Conservation (phyloP, 371 early-diverging fungal species). For the Mucor velutinosus region DNA sequence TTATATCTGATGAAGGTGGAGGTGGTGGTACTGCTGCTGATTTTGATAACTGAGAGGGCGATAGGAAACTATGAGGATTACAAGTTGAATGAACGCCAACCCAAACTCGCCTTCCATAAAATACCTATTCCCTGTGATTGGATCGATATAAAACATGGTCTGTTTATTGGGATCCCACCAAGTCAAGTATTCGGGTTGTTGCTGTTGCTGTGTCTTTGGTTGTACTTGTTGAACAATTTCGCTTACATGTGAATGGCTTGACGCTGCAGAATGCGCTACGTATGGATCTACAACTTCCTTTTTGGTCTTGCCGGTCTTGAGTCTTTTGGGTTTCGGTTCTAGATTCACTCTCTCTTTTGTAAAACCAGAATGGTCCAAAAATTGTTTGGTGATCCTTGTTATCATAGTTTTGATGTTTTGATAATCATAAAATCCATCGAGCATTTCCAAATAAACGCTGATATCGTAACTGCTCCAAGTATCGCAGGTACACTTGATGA, state of each 20-base stretch:
- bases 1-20: background rate
- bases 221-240: background rate
- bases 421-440: slow-evolving; percentile 14
- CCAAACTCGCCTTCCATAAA: background rate
- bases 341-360: background rate
- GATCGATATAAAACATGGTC: slow-evolving; percentile 13
- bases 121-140: slow-evolving; percentile 19
- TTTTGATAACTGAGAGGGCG: background rate
- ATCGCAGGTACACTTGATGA: slow-evolving; percentile 50
- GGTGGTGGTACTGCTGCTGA: background rate
- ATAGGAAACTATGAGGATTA: background rate
- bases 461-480: slow-evolving; percentile 48
- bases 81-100: background rate
- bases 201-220: background rate
- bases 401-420: background rate
- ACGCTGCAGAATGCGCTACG: background rate
- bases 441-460: slow-evolving; percentile 15
- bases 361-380: slow-evolving; percentile 1
- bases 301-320: background rate
- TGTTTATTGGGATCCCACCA: slow-evolving; percentile 17
- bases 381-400: background rate
- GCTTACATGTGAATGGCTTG: background rate
- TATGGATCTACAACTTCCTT: background rate
- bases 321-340: background rate
- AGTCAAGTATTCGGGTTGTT: background rate